Evolutionary conservation across 805 yeast species (phyloP), one percentile per base, ranked within the genome.

Genomic region (Danielia oregonensis): DNA sequence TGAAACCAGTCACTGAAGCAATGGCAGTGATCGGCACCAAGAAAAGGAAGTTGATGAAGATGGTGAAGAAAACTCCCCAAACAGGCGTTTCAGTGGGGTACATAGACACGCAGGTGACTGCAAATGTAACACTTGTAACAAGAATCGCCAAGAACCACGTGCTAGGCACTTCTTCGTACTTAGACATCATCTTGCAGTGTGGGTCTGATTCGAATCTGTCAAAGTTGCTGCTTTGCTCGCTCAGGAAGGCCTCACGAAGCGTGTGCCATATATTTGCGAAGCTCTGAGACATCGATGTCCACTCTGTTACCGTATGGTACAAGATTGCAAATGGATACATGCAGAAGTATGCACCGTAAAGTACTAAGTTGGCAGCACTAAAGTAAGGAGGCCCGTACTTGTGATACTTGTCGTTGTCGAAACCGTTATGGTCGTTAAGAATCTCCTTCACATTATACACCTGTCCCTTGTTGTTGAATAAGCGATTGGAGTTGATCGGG

Each of bases 91-190:
- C 78, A 1, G 76, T 65, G 1, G 76, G 76, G 34, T 65, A 74
- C 10, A 68, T 44, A 31, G 65, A 48, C 6, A 75, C 75, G 39
- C 72, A 62, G 0, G 65, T 43, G n/a, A 74, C 53, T 53, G 68
- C 56, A 27, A 72, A 56, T 2, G 64, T 43, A 6, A 78, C 61
- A 17, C 79, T 63, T 10, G 62, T 43, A n/a, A 75, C 36, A 26
- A 79, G 63, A 11, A 75, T 60, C 3, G 56, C 40, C 4, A 59
- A 48, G 47, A 72, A 82, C 86, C 87, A 80, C 79, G 81, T 78
- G 44, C 78, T 83, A 1, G 94, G 93, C 14, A 79, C 86, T 43
- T 82, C 87, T 24, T 70, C 70, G 54, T 82, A 81, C 36, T 57
- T 61, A 29, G 70, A 42, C 80, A 78, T 78, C 71, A 77, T 75